A percentile compares a stretch with the other conserved stretches of the same genome.
These are phyloP conservation scores for Pythium pyrilobum DNA, from an alignment of 352 stramenopile species.

Conservation along the genomic window DNA sequence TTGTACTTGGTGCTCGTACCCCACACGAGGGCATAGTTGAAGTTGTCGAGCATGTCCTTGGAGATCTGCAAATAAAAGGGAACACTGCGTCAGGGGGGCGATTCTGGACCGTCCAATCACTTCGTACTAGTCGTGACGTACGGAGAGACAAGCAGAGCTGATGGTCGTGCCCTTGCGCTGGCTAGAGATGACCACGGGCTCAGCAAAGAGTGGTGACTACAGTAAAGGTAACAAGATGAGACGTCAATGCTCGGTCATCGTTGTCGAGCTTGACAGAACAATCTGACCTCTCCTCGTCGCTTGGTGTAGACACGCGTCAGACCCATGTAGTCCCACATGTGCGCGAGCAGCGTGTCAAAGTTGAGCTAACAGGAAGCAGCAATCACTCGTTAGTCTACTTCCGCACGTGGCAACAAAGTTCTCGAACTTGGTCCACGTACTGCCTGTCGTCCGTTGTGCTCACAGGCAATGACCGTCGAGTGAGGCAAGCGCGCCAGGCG, in stretches of 20 bases:
- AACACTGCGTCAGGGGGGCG: neutral
- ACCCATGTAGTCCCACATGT: slow-evolving; percentile 90
- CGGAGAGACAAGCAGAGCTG: slow-evolving; percentile 77
- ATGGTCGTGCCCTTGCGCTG: slow-evolving; percentile 79
- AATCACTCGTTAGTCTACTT: neutral
- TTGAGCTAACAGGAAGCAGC: slow-evolving; percentile 92
- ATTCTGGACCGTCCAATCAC: neutral
- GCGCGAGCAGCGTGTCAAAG: slow-evolving; percentile 90
- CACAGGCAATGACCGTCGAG: slow-evolving; percentile 95
- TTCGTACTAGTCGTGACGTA: slow-evolving; percentile 23
- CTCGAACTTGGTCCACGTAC: slow-evolving; percentile 26
- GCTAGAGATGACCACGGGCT: slow-evolving; percentile 81
- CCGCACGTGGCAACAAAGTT: neutral
- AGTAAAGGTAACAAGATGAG: slow-evolving; percentile 1
- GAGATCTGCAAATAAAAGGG: slow-evolving; percentile 58
- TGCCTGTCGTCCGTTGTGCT: slow-evolving; percentile 63
- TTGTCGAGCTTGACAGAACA: no score
- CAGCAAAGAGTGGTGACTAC: slow-evolving; percentile 65
- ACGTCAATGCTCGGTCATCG: no score
- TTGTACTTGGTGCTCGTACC: slow-evolving; percentile 98
- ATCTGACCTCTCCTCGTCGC: slow-evolving; percentile 69
- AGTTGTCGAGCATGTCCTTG: slow-evolving; percentile 93
- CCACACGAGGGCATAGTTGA: slow-evolving; percentile 98
- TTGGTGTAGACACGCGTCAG: slow-evolving; percentile 88
- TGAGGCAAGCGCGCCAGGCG: slow-evolving; percentile 93